These are phyloP conservation scores for Globisporangium parvum DNA, from an alignment of 352 stramenopile genomes.

Conservation along the genomic window DNA sequence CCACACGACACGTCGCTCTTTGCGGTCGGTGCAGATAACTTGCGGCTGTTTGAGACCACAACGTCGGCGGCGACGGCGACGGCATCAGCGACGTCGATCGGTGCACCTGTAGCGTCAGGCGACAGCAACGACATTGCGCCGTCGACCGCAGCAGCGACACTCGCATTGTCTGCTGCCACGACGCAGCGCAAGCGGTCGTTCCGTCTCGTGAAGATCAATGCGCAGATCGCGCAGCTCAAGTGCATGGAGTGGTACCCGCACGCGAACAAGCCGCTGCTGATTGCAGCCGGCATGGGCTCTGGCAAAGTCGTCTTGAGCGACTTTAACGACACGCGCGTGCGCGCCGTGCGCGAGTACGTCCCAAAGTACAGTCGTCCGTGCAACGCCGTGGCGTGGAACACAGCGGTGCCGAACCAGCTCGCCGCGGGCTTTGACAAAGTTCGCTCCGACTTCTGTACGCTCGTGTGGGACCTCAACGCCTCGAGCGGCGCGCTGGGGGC, in stretches of 20 bases:
- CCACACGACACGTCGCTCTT: slow-evolving; percentile 80
- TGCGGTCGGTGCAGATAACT: slow-evolving; percentile 72
- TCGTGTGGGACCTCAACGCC: slow-evolving; percentile 81
- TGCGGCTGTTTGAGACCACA: slow-evolving; percentile 77
- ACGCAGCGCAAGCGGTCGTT: slow-evolving; percentile 84
- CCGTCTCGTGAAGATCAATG: slow-evolving; percentile 74
- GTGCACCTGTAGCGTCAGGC: slow-evolving; percentile 4
- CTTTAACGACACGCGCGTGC: slow-evolving; percentile 61
- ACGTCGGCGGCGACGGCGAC: slow-evolving; percentile 4
- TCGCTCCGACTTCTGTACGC: slow-evolving; percentile 76
- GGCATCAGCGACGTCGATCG: slow-evolving; percentile 4
- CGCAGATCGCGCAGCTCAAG: slow-evolving; percentile 72
- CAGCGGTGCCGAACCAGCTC: slow-evolving; percentile 63
- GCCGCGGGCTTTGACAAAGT: slow-evolving; percentile 85
- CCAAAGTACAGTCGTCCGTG: slow-evolving; percentile 81
- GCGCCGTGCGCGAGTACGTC: slow-evolving; percentile 62
- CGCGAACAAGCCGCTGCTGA: slow-evolving; percentile 61
- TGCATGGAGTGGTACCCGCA: slow-evolving; percentile 84
- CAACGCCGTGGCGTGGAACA: slow-evolving; percentile 83
- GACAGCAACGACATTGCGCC: slow-evolving; percentile 1
- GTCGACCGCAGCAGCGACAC: too few species aligned
- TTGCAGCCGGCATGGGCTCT: slow-evolving; percentile 63
- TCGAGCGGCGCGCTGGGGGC: slow-evolving; percentile 10
- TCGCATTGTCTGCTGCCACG: slow-evolving; percentile 16
- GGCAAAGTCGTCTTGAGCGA: slow-evolving; percentile 83